Conservation (phyloP, 495 filamentous ascomycete genomes). For the Cercophora samala region DNA sequence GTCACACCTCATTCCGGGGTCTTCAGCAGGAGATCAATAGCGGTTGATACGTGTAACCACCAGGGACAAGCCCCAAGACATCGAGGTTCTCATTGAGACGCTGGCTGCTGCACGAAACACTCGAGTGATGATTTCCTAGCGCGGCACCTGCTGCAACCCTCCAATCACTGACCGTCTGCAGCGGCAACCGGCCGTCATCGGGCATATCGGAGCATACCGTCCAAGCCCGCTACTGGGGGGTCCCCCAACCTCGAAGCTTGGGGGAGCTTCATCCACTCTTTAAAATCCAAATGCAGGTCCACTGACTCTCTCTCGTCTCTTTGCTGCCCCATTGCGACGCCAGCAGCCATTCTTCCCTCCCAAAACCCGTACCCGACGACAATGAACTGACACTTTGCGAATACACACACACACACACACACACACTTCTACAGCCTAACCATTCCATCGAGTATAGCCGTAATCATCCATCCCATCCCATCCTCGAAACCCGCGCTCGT, state of each 20-base stretch:
- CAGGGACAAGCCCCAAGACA: not conserved
- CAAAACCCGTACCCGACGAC: not conserved
- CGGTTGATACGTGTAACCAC: not conserved
- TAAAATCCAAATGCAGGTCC: not conserved
- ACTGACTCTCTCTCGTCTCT: not conserved
- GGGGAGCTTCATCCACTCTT: not conserved
- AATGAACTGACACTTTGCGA: constrained; percentile 1
- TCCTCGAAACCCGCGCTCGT: not conserved
- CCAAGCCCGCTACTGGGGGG: not conserved
- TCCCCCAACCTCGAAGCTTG: not conserved
- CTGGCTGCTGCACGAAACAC: not conserved
- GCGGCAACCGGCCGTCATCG: not conserved
- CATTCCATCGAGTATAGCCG: not conserved
- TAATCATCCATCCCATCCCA: too few relatives aligned
- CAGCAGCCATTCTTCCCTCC: not conserved
- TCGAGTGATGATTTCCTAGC: too few relatives aligned
- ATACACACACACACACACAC: not conserved
- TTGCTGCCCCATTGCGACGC: not conserved
- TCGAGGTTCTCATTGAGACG: not conserved
- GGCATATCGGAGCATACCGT: not conserved
- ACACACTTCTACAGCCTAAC: not conserved
- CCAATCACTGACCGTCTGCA: not conserved
- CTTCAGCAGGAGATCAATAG: not conserved
- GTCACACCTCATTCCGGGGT: not conserved
- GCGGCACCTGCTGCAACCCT: not conserved